Evolutionary conservation across 805 yeast species (phyloP).

Genomic region (Myxozyma lipomycoides): DNA sequence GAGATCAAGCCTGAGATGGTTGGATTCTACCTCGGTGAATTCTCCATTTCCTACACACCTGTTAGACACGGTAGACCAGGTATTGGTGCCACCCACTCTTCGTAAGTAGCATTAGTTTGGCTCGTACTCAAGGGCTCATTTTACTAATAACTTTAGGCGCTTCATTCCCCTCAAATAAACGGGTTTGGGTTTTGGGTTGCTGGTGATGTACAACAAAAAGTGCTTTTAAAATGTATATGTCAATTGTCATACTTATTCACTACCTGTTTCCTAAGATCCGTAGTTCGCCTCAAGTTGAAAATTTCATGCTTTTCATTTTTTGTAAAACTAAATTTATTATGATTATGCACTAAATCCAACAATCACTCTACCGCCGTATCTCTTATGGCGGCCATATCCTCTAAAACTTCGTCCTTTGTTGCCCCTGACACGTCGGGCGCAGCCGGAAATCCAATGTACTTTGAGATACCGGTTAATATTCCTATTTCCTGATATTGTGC

Average conservation of each 20-base stretch:
- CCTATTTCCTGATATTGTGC: slow-evolving; percentile 66
- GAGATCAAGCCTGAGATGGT: slow-evolving; percentile 99
- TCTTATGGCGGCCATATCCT: slow-evolving; percentile 69
- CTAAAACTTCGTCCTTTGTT: slow-evolving; percentile 64
- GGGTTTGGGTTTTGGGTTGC: neutral
- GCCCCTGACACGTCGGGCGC: slow-evolving; percentile 68
- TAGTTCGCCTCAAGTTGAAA: too few relatives aligned
- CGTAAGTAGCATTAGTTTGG: slow-evolving; percentile 30
- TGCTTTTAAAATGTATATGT: slow-evolving; percentile 4
- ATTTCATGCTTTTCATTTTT: neutral
- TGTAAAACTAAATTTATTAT: too few relatives aligned
- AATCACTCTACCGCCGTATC: slow-evolving; percentile 12
- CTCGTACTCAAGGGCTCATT: neutral
- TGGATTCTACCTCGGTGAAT: slow-evolving; percentile 99
- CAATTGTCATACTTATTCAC: neutral
- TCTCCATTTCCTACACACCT: slow-evolving; percentile 99
- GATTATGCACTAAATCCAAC: neutral
- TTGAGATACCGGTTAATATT: slow-evolving; percentile 59
- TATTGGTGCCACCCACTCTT: slow-evolving; percentile 55
- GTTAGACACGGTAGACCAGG: slow-evolving; percentile 99
- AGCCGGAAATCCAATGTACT: slow-evolving; percentile 73
- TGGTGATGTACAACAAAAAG: slow-evolving; percentile 16
- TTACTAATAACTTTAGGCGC: slow-evolving; percentile 15
- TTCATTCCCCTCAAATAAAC: slow-evolving; percentile 33
- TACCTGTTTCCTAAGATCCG: too few relatives aligned